phyloP scores from a whole-genome alignment of 2,329 filamentous ascomycete genomes.

The Colletotrichum musicola region DNA sequence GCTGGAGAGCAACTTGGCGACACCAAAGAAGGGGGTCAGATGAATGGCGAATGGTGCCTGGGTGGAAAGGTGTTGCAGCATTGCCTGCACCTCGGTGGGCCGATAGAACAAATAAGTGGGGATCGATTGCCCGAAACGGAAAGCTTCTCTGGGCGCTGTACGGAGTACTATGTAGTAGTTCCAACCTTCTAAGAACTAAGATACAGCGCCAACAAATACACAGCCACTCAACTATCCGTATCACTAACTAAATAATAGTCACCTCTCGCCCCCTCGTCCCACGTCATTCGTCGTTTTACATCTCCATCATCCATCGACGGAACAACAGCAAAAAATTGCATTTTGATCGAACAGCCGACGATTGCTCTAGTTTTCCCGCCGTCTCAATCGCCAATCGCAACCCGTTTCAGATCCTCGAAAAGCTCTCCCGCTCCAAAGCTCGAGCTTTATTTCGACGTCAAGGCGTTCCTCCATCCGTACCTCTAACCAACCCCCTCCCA shows the following conservation, averaged over 20 bases:
- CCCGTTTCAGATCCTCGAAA: slow-evolving; percentile 23
- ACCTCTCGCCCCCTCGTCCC: slow-evolving; percentile 2
- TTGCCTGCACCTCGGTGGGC: neutral
- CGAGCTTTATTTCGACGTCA: slow-evolving; percentile 32
- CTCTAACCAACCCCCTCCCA: neutral
- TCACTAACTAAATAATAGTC: slow-evolving; percentile 9
- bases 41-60: neutral
- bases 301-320: neutral
- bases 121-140: slow-evolving; percentile 24
- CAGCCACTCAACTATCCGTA: slow-evolving; percentile 25
- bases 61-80: neutral
- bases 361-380: too few relatives aligned
- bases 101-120: slow-evolving; percentile 3
- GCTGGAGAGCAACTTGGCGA: neutral
- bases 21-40: neutral
- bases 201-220: neutral
- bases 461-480: slow-evolving; percentile 5
- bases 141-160: slow-evolving; percentile 4
- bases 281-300: slow-evolving; percentile 10
- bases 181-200: slow-evolving; percentile 4
- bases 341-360: neutral
- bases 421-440: slow-evolving; percentile 11
- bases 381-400: neutral
- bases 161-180: neutral
- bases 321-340: neutral